Conservation (phyloP, 148 eudicot species). For the Rhododendron ferrugineum region DNA sequence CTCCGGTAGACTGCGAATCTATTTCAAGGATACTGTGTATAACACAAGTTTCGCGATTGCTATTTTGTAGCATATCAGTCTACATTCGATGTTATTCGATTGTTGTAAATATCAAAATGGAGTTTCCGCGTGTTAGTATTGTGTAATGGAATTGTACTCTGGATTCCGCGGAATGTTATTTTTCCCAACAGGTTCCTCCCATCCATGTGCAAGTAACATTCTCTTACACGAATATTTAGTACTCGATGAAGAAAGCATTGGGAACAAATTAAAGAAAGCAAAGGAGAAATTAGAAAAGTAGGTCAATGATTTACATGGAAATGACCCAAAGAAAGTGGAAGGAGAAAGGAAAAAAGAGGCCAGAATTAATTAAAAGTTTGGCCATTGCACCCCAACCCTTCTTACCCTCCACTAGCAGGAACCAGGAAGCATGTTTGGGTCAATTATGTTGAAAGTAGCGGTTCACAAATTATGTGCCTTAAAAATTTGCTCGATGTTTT, state of each 20-base stretch:
- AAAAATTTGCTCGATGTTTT: background rate
- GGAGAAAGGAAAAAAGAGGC: too few relatives aligned
- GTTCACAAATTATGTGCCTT: constrained; percentile 16
- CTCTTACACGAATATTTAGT: background rate
- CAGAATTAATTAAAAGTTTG: background rate
- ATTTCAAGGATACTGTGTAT: too few relatives aligned
- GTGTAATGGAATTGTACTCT: too few relatives aligned
- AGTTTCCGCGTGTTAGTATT: too few relatives aligned
- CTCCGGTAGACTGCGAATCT: too few relatives aligned
- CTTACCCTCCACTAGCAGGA: background rate
- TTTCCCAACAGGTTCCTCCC: background rate
- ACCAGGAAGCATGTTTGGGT: background rate
- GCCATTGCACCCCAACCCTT: background rate
- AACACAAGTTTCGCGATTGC: too few relatives aligned
- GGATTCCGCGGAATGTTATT: too few relatives aligned
- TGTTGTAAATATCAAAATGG: too few relatives aligned
- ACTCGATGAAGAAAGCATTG: background rate
- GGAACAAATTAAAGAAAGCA: background rate
- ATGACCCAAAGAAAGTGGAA: background rate
- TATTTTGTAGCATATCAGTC: too few relatives aligned
- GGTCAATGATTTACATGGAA: background rate
- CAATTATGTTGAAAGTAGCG: constrained; percentile 13
- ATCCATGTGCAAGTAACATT: background rate
- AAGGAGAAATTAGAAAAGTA: background rate
- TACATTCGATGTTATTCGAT: too few relatives aligned